Conservation (phyloP, 352 stramenopile genomes). For the Phytophthora meadii region DNA sequence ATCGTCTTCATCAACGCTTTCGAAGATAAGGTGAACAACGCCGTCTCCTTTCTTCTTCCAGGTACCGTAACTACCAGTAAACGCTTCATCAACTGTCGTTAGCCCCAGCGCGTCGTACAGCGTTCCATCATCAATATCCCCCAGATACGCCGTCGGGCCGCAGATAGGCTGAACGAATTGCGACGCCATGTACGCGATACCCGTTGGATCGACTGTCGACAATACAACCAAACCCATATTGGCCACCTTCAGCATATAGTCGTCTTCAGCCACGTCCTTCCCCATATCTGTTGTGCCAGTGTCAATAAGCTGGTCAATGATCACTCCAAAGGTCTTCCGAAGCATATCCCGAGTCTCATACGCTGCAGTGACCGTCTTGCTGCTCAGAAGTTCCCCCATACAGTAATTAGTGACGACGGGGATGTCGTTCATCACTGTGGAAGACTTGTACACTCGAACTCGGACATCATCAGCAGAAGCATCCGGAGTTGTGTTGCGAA, state of each 20-base stretch:
- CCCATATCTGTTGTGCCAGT: conserved; percentile 24
- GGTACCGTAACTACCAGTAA: conserved; percentile 32
- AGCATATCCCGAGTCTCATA: conserved; percentile 30
- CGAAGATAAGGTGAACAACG: conserved; percentile 27
- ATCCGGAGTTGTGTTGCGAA: conserved; percentile 25
- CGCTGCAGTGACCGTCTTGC: conserved; percentile 18
- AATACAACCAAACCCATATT: conserved; percentile 42
- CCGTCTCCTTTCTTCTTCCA: conserved; percentile 40
- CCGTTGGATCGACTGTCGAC: conserved; percentile 43
- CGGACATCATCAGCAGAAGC: conserved; percentile 18
- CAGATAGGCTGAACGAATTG: conserved; percentile 51
- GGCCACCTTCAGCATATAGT: conserved; percentile 44
- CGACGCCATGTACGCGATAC: conserved; percentile 42
- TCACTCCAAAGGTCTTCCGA: conserved; percentile 28
- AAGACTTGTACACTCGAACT: conserved; percentile 27
- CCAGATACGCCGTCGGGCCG: conserved; percentile 32
- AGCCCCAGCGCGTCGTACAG: conserved; percentile 25
- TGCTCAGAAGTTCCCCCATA: conserved; percentile 19
- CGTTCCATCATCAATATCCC: conserved; percentile 42
- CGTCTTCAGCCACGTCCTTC: conserved; percentile 25
- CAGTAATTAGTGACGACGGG: conserved; percentile 27
- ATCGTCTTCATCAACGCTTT: conserved; percentile 29
- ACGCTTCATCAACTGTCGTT: conserved; percentile 33
- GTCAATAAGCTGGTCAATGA: conserved; percentile 26
- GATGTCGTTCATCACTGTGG: conserved; percentile 29